Percentiles rank a stretch among this genome's conserved stretches.
Conservation (phyloP, 225 moss, liverwort and hornwort species). For the Thuidium tamariscinum region DNA sequence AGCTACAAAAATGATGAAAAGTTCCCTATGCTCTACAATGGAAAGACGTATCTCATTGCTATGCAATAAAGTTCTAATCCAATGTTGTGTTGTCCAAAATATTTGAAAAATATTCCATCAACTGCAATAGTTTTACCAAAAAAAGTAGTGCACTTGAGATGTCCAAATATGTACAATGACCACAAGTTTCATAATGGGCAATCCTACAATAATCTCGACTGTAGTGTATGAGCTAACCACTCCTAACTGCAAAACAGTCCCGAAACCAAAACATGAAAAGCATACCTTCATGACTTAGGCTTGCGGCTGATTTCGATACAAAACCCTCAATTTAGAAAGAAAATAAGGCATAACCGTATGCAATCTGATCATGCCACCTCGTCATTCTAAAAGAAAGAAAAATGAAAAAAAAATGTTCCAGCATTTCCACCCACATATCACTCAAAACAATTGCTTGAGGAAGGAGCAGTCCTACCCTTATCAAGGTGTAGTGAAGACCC, state of each 20-base stretch:
- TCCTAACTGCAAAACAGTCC: neutral
- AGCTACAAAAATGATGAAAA: neutral
- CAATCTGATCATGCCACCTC: neutral
- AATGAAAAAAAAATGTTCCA: neutral
- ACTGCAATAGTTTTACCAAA: rapidly evolving
- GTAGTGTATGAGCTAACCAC: too few species aligned
- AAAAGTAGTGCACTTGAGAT: neutral
- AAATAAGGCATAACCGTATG: too few species aligned
- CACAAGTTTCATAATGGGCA: neutral
- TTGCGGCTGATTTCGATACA: neutral
- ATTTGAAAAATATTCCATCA: too few species aligned
- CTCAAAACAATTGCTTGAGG: neutral
- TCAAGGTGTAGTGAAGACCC: neutral
- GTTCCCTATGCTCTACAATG: rapidly evolving
- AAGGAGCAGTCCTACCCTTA: too few species aligned
- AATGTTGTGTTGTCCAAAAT: neutral
- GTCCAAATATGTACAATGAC: neutral
- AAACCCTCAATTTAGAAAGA: neutral
- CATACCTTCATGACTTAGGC: neutral
- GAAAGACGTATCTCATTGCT: neutral
- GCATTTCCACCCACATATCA: neutral
- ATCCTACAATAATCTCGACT: too few species aligned
- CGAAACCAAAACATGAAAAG: neutral
- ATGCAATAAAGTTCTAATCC: rapidly evolving
- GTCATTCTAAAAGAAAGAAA: neutral